phyloP scores from a whole-genome alignment of 345 rosid genomes.

The Brassica rapa region DNA sequence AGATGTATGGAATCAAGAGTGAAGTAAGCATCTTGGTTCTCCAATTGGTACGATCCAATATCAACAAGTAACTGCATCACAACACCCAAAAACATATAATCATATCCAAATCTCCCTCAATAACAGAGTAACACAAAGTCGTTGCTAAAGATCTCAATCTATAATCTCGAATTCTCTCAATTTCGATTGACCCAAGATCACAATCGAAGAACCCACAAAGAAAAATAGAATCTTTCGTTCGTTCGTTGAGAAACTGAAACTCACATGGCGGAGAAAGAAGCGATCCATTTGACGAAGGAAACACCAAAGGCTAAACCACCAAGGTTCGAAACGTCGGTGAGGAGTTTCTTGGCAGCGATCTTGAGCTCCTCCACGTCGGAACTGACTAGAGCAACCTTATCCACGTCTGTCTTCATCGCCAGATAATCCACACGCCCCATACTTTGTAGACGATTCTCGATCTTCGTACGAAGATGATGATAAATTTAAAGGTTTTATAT shows the following conservation, averaged over 20 bases:
- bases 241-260: neutral
- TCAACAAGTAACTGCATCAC: constrained; percentile 68
- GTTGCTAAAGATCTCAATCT: neutral
- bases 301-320: constrained; percentile 78
- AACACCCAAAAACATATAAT: neutral
- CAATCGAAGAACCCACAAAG: neutral
- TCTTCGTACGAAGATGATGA: neutral
- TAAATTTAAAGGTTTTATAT: neutral
- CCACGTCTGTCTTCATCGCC: constrained; percentile 64
- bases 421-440: constrained; percentile 69
- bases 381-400: constrained; percentile 45
- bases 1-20: constrained; percentile 86
- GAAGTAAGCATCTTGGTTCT: constrained; percentile 88
- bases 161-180: neutral
- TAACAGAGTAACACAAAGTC: neutral
- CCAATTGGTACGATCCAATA: constrained; percentile 94
- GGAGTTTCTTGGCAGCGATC: constrained; percentile 58
- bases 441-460: neutral
- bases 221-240: neutral
- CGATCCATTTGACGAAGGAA: constrained; percentile 74
- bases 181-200: neutral
- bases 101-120: constrained; percentile 1
- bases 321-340: constrained; percentile 55
- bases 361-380: constrained; percentile 64
- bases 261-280: constrained; percentile 83